These are phyloP conservation scores for Lentinula sp. DNA, from an alignment of 768 basidiomycete species.

Conservation along the genomic window DNA sequence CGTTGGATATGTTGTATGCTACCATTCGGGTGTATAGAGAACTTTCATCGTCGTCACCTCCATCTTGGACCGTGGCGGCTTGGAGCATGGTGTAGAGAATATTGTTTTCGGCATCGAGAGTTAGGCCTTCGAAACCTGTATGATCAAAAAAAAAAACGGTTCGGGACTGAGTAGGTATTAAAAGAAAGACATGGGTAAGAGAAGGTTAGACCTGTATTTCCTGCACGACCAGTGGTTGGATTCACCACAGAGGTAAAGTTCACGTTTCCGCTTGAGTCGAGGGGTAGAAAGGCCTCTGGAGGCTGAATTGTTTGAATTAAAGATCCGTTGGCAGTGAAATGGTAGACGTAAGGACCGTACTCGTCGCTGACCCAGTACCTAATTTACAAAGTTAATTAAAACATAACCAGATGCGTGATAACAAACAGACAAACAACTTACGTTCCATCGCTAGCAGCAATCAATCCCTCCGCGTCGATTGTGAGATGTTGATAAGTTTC, in stretches of 20 bases:
- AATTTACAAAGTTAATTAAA: not conserved
- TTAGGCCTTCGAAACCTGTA: conserved; percentile 56
- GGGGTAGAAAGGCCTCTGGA: conserved; percentile 49
- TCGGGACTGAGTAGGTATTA: not conserved
- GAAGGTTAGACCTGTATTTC: conserved; percentile 42
- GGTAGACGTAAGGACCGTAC: conserved; percentile 64
- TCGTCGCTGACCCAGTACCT: conserved; percentile 66
- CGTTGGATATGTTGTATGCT: conserved; percentile 43
- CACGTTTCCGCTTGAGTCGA: conserved; percentile 31
- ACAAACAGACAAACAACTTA: conserved; percentile 17
- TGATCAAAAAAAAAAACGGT: too few relatives aligned
- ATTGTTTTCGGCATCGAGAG: conserved; percentile 37
- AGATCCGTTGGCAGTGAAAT: conserved; percentile 36
- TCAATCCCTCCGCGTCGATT: conserved; percentile 55
- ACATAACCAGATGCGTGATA: too few relatives aligned
- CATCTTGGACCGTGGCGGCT: conserved; percentile 57
- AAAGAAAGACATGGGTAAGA: not conserved
- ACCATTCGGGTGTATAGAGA: conserved; percentile 50
- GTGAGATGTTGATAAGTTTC: conserved; percentile 36
- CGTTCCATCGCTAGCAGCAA: conserved; percentile 53
- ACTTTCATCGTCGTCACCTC: conserved; percentile 40
- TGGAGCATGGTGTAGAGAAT: conserved; percentile 60
- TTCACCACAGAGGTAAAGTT: conserved; percentile 46
- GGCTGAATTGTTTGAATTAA: conserved; percentile 55
- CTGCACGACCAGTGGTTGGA: conserved; percentile 46